Evolutionary conservation across 768 basidiomycete species (phyloP), one percentile per base, ranked within the genome.

Genomic region (Lactarius psammicola): DNA sequence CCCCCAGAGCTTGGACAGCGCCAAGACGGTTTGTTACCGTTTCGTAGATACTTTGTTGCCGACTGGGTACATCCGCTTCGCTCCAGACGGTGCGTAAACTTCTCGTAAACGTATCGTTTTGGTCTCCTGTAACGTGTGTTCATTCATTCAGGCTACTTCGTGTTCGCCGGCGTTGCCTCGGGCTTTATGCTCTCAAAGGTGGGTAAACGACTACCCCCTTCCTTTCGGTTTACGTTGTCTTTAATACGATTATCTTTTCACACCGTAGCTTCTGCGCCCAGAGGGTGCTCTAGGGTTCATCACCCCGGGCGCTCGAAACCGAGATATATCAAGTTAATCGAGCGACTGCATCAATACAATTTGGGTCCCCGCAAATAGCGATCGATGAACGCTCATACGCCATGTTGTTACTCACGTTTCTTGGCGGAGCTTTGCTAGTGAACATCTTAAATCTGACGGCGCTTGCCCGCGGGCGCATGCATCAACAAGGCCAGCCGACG

Each of bases 181-280:
- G 87, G 91, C 2, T 94, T 94, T 79, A 79, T 94, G 18, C 82
- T 94, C 68, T n/a, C n/a, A n/a, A 93, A 94, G 80, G 89, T 87
- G 72, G 57, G 76, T 56, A 11, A n/a, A 34, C 31, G 30, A 26
- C 26, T n/a, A 2, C 44, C 42, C 11, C 23, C 58, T 33, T n/a
- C n/a, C n/a, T n/a, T n/a, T n/a, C n/a, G n/a, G n/a, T 2, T 34
- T 31, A 30, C 18, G 30, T 30, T 55, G 42, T 38, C 49, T 33
- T n/a, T n/a, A 58, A 55, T 8, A 10, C 34, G 18, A 17, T 30
- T 60, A 31, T 46, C 31, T 46, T 68, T 31, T 18, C n/a, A n/a
- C 44, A 31, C n/a, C n/a, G 17, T 67, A 88, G 87, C 81, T 93
- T n/a, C 79, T 94, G 15, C 89, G 90, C 76, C 90, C 89, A 4